Evolutionary conservation across 306 rosid species (phyloP), one percentile per base, ranked within the genome.

Genomic region (Canavalia gladiata): DNA sequence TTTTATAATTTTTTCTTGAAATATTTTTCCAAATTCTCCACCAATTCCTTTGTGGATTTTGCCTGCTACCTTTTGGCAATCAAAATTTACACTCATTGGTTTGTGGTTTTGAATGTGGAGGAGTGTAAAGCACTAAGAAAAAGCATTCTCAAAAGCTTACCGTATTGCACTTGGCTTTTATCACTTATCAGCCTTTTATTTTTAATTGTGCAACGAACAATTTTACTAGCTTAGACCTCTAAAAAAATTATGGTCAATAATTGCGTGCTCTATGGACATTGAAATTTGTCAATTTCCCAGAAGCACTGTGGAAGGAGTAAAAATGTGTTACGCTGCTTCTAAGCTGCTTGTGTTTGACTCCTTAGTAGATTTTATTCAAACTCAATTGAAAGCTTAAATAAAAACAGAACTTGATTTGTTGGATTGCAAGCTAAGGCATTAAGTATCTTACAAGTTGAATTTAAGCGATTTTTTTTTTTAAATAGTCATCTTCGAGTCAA

Each of bases 51-150:
- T 39, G 62, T n/a, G 58, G 65, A 55, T 42, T 80, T 73, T 84
- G 78, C 39, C 25, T 69, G 25, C 25, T 79, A 54, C 89, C 85
- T 87, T 77, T 81, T 65, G 79, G 82, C 83, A 56, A 70, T 9
- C 34, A 74, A 88, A 71, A 76, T 67, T 41, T 11, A 63, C 45
- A 63, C 31, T 72, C 59, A 70, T 64, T 70, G 85, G 85, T 70
- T 82, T 8, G 3, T 80, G 47, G 60, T 66, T 59, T 72, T 60
- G 5, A 63, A 46, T 62, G 69, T 74, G 78, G 72, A 68, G 50
- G 86, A 63, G 67, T 83, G 29, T 82, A 79, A 79, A 78, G 90
- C 89, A 70, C 86, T 84, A 45, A 68, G 13, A 79, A 84, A 83
- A 81, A 7, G 84, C 74, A 63, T 78, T 72, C 70, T 51, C 43